These are phyloP conservation scores for Aspergillus sp. DNA, from an alignment of 2,329 filamentous ascomycete genomes.

Conservation along the genomic window DNA sequence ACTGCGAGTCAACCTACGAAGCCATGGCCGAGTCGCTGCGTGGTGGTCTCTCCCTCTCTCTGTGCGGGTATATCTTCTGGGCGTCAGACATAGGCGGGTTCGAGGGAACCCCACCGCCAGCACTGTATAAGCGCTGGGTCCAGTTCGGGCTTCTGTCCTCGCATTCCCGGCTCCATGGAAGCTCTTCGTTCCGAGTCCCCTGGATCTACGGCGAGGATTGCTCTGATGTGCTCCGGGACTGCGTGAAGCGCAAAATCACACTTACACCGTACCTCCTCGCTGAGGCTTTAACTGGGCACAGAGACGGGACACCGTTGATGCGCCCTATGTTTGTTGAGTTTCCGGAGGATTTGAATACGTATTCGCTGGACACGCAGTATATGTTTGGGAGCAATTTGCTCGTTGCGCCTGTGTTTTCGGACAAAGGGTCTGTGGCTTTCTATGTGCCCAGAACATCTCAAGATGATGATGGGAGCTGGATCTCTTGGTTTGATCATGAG, in stretches of 20 bases:
- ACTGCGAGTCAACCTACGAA: conserved; percentile 72
- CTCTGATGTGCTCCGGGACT: conserved; percentile 55
- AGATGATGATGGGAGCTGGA: conserved; percentile 50
- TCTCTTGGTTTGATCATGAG: conserved; percentile 48
- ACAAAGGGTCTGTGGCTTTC: conserved; percentile 64
- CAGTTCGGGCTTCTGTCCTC: conserved; percentile 71
- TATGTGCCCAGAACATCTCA: conserved; percentile 57
- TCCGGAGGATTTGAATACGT: conserved; percentile 66
- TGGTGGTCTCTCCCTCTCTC: conserved; percentile 62
- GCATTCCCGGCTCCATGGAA: conserved; percentile 70
- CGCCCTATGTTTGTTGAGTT: conserved; percentile 69
- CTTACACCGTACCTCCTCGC: conserved; percentile 60
- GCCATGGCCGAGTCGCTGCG: conserved; percentile 71
- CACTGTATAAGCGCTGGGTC: conserved; percentile 76
- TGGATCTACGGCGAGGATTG: conserved; percentile 70
- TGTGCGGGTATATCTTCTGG: conserved; percentile 68
- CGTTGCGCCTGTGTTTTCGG: conserved; percentile 64
- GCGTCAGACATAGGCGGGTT: conserved; percentile 71
- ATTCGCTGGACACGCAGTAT: conserved; percentile 69
- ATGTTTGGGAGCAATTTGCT: conserved; percentile 68
- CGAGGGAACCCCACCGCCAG: conserved; percentile 65
- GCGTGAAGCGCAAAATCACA: conserved; percentile 54
- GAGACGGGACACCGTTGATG: conserved; percentile 61
- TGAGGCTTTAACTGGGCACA: conserved; percentile 51
- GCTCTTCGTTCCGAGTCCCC: conserved; percentile 70